Evolutionary conservation across 495 filamentous ascomycete genomes (phyloP).

Genomic region (Staphylotrichum longicolle): DNA sequence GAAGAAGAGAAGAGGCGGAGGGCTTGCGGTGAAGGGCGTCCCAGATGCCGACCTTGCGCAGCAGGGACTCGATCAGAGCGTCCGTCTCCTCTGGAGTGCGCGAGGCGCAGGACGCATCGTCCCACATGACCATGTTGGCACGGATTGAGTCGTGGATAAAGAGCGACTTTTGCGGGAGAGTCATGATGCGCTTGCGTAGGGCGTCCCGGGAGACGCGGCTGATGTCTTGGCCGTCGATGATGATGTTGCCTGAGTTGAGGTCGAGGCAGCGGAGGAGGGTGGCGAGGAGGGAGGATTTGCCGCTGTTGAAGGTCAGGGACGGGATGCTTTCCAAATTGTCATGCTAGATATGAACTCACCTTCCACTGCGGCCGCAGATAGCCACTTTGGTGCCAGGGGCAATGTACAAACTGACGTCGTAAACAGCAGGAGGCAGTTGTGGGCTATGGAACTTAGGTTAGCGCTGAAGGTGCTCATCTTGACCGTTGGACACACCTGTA

Average conservation of each 20-base stretch:
- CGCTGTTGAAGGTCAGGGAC: constrained; percentile 1
- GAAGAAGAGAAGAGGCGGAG: background rate
- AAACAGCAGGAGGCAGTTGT: constrained; percentile 18
- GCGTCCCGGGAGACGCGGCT: constrained; percentile 13
- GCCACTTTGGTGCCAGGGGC: constrained; percentile 22
- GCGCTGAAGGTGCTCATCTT: constrained; percentile 33
- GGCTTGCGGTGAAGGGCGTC: constrained; percentile 15
- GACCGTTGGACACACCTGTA: constrained; percentile 42
- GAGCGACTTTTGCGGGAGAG: constrained; percentile 12
- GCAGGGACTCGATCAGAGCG: constrained; percentile 2
- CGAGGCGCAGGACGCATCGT: background rate
- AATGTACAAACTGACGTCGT: constrained; percentile 28
- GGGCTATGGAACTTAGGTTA: constrained; percentile 41
- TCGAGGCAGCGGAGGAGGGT: constrained; percentile 8
- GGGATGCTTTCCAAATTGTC: accelerated
- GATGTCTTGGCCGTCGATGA: constrained; percentile 8
- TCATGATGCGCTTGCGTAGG: constrained; percentile 13
- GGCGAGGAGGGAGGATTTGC: constrained; percentile 12
- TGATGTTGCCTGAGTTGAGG: constrained; percentile 1
- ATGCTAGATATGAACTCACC: background rate
- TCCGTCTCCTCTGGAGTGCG: constrained; percentile 11
- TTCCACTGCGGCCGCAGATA: constrained; percentile 27
- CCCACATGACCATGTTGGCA: constrained; percentile 16
- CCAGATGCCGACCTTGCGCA: constrained; percentile 18
- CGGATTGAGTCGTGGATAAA: constrained; percentile 17